A percentile compares a stretch with the other conserved stretches of the same genome.
Evolutionary conservation across 176 grass and related monocot genomes (phyloP).

Genomic region (Juncus inflexus): DNA sequence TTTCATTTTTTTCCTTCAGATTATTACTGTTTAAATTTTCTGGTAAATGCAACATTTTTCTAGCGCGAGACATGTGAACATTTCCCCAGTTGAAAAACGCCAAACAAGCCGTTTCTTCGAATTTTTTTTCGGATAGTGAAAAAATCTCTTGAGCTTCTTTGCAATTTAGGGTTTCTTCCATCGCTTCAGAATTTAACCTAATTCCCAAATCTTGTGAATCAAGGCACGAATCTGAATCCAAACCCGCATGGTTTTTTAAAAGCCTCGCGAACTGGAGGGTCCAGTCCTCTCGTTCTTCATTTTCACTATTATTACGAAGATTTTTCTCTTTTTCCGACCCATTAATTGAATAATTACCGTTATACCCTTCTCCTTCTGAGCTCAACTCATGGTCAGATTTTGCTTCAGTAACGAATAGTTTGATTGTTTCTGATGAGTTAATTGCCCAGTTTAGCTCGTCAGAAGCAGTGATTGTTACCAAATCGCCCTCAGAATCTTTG

Average conservation of each 20-base stretch:
- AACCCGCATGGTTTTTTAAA: slow-evolving; percentile 56
- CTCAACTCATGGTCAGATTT: slow-evolving; percentile 42
- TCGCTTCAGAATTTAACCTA: slow-evolving; percentile 54
- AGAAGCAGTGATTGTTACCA: no score
- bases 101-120: slow-evolving; percentile 67
- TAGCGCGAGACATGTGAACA: slow-evolving; percentile 65
- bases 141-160: slow-evolving; percentile 69
- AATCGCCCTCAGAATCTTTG: slow-evolving; percentile 63
- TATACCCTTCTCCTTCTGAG: slow-evolving; percentile 33
- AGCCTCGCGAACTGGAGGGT: slow-evolving; percentile 48
- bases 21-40: slow-evolving; percentile 1
- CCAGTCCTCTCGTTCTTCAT: slow-evolving; percentile 51
- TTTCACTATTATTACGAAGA: slow-evolving; percentile 29
- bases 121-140: slow-evolving; percentile 50
- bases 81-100: slow-evolving; percentile 73
- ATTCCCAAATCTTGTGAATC: slow-evolving; percentile 59
- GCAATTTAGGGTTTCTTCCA: slow-evolving; percentile 56
- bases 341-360: slow-evolving; percentile 28
- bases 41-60: slow-evolving; percentile 54
- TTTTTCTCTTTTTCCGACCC: slow-evolving; percentile 26
- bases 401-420: slow-evolving; percentile 44
- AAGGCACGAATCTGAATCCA: slow-evolving; percentile 55
- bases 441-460: no score
- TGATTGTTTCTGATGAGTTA: slow-evolving; percentile 2
- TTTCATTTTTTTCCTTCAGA: no score